A percentile compares a stretch with the other conserved stretches of the same genome.
phyloP scores from a whole-genome alignment of 164 flowering plant genomes.

The Tetrastigma voinierianum region DNA sequence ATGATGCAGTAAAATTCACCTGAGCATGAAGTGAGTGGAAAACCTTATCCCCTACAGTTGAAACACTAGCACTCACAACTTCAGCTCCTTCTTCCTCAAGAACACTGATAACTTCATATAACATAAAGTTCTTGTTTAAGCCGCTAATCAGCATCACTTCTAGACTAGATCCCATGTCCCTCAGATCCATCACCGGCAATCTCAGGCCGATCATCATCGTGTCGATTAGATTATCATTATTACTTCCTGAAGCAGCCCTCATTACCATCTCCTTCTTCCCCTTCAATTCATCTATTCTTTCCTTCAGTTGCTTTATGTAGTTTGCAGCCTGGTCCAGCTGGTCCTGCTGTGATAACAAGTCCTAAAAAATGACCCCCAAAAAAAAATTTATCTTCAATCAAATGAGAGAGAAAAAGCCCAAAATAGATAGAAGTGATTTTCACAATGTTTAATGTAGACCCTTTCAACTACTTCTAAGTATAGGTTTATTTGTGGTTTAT shows the following conservation, averaged over 20 bases:
- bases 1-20: constrained; percentile 18
- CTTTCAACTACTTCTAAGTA: too few relatives aligned
- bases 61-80: constrained; percentile 9
- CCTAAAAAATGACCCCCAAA: constrained; percentile 9
- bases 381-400: neutral
- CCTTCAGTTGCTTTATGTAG: neutral
- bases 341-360: constrained; percentile 38
- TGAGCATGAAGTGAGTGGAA: constrained; percentile 50
- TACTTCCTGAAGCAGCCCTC: neutral
- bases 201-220: neutral
- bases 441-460: too few relatives aligned
- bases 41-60: constrained; percentile 30
- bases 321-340: constrained; percentile 1
- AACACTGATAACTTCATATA: neutral
- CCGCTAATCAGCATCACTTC: neutral
- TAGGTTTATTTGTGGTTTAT: too few relatives aligned
- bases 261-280: neutral
- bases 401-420: neutral
- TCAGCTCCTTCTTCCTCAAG: neutral
- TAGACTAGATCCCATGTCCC: neutral
- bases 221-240: neutral
- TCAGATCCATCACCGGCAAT: neutral
- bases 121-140: neutral
- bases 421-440: too few relatives aligned
- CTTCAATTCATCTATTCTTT: neutral